Base-by-base conservation (phyloP, 345 rosid species). In the Fremontodendron californicum region DNA sequence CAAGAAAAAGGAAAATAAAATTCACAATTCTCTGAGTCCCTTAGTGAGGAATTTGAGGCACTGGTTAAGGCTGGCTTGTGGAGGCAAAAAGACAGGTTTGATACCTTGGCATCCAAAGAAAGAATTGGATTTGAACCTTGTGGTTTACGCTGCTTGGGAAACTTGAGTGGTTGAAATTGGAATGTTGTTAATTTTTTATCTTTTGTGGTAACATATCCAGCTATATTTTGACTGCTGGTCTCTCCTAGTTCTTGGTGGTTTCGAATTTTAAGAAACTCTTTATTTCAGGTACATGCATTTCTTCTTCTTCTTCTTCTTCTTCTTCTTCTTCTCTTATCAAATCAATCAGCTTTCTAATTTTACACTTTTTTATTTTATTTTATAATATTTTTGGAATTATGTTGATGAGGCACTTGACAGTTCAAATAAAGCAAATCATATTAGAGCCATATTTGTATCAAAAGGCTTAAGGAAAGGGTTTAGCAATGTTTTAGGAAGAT, bases 31-130 rank as follows among this genome's bases (percentile, higher is more conserved):
- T 31, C 58, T 40, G 66, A 39, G 71, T 51, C 29, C 55, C 66
- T 27, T 76, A 75, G 77, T 77, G 83, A 82, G 80, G 81, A 78
- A 76, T 74, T 40, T 78, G 68, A 75, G 83, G 84, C 76, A 52
- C 75, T 58, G 66, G 61, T 76, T 62, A 18, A 72, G 81, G 78
- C 79, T 78, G 83, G 78, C 79, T 79, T 77, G 48, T 40, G 43
- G 78, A 37, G 76, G 58, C 60, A 77, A 79, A 81, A 80, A 73
- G 80, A 77, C 39, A 81, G 71, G 16, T 87, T 69, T 76, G 79
- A 72, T 85, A 37, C 83, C 87, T 87, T 86, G 82, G 76, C 84
- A 85, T 71, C 79, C 79, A 79, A 84, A 82, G 52, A 75, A 84
- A 81, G 78, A 65, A 75, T 82, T 37, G 39, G 42, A 10, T 49